phyloP scores from a whole-genome alignment of 257 asterid species.

The Gentiana macrophylla region DNA sequence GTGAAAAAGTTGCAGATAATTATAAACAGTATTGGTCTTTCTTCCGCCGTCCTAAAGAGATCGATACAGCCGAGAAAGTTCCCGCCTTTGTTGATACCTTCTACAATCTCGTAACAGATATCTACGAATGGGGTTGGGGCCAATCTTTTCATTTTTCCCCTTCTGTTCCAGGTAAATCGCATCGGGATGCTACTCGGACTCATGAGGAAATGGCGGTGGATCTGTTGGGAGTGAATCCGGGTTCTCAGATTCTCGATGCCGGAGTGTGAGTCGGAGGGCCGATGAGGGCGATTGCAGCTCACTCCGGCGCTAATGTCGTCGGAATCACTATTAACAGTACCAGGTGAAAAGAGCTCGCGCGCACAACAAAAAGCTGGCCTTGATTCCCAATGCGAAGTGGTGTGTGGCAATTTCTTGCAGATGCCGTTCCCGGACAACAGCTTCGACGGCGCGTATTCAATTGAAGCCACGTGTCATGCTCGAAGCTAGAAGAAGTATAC shows the following conservation, averaged over 20 bases:
- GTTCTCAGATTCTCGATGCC: neutral
- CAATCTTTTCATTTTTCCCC: slow-evolving; percentile 4
- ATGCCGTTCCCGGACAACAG: slow-evolving; percentile 1
- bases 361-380: slow-evolving; percentile 3
- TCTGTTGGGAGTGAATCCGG: neutral
- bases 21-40: slow-evolving; percentile 1
- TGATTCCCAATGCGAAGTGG: neutral
- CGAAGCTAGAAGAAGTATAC: slow-evolving; percentile 3
- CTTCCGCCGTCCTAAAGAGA: slow-evolving; percentile 1
- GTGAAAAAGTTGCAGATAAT: neutral
- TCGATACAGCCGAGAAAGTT: neutral
- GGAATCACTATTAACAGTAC: slow-evolving; percentile 9
- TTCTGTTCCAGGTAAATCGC: slow-evolving; percentile 2
- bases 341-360: slow-evolving; percentile 1
- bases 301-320: neutral
- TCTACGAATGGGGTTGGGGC: slow-evolving; percentile 5
- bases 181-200: slow-evolving; percentile 1
- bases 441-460: slow-evolving; percentile 6
- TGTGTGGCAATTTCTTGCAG: neutral
- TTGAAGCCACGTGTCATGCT: slow-evolving; percentile 6
- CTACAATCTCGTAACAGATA: slow-evolving; percentile 1
- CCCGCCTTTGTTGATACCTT: slow-evolving; percentile 3
- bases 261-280: slow-evolving; percentile 1
- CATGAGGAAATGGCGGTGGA: slow-evolving; percentile 2
- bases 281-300: slow-evolving; percentile 3